A percentile compares a stretch with the other conserved stretches of the same genome.
Evolutionary conservation across 2,329 filamentous ascomycete species (phyloP).

Genomic region (Arthrobotrys iridis): DNA sequence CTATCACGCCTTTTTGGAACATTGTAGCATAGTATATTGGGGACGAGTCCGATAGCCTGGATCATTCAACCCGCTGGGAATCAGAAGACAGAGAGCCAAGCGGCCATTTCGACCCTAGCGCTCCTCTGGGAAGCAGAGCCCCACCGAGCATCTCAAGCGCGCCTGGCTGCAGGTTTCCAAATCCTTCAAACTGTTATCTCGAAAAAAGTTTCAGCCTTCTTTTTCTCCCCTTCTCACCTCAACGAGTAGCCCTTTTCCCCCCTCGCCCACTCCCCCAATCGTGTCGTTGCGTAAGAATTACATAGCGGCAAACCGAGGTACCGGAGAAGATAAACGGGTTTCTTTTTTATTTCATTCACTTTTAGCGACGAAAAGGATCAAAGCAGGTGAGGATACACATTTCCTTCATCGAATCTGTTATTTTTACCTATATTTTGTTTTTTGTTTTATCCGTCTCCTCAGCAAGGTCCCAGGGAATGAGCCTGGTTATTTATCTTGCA

Average conservation of each 20-base stretch:
- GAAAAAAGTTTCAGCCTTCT: slow-evolving; percentile 18
- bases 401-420: not conserved
- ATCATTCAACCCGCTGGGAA: not conserved
- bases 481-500: slow-evolving; percentile 48
- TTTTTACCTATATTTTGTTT: not conserved
- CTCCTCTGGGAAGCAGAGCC: not conserved
- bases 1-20: not conserved
- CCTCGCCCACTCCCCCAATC: too few relatives aligned
- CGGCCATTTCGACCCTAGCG: slow-evolving; percentile 5
- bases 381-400: slow-evolving; percentile 19
- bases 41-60: too few relatives aligned
- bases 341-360: too few relatives aligned
- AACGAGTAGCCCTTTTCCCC: slow-evolving; percentile 6
- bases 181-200: slow-evolving; percentile 47
- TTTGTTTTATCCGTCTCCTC: not conserved
- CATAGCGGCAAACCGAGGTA: not conserved
- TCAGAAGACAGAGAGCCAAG: slow-evolving; percentile 11
- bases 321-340: not conserved
- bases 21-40: not conserved
- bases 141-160: slow-evolving; percentile 17
- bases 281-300: slow-evolving; percentile 21
- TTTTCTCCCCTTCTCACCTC: not conserved
- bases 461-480: not conserved
- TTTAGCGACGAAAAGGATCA: too few relatives aligned
- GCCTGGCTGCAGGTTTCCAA: slow-evolving; percentile 42